Conservation (phyloP, 139 green algal species). For the Protoeuglena noctilucae region DNA sequence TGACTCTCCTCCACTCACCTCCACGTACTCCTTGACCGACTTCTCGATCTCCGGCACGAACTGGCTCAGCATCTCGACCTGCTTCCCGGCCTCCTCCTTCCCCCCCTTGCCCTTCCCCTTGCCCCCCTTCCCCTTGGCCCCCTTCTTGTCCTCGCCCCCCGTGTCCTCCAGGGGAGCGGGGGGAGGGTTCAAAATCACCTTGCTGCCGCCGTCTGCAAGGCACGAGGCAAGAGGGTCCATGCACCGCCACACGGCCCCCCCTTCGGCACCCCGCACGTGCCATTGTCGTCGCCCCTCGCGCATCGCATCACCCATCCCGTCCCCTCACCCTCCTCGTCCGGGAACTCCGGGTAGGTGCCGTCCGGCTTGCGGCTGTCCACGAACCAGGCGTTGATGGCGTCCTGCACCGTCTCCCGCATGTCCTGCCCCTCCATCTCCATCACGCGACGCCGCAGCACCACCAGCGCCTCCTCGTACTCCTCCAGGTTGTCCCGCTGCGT, state of each 20-base stretch:
- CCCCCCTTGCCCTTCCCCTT: not conserved
- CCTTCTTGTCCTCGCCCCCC: slow-evolving; percentile 23
- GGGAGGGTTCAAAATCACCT: slow-evolving; percentile 55
- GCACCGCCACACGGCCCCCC: too few species aligned
- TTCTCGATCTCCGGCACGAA: slow-evolving; percentile 4
- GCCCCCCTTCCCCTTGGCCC: slow-evolving; percentile 17
- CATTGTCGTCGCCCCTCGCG: too few species aligned
- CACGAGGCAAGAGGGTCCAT: too few species aligned
- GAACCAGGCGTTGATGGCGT: slow-evolving; percentile 44
- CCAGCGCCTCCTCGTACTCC: slow-evolving; percentile 1
- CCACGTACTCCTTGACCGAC: not conserved
- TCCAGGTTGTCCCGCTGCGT: not conserved
- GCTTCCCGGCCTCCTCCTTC: not conserved
- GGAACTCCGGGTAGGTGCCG: slow-evolving; percentile 67
- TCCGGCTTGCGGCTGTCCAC: slow-evolving; percentile 54
- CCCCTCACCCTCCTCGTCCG: slow-evolving; percentile 35
- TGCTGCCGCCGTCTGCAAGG: slow-evolving; percentile 63
- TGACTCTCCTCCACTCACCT: too few species aligned
- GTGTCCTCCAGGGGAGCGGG: slow-evolving; percentile 28
- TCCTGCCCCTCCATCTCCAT: slow-evolving; percentile 7
- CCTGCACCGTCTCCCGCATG: not conserved
- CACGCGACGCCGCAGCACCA: not conserved
- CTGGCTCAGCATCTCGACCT: not conserved
- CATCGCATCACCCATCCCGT: too few species aligned
- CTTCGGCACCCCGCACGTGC: too few species aligned